Evolutionary conservation across 495 filamentous ascomycete genomes (phyloP), one percentile per base, ranked within the genome.

Genomic region (Geoglossum glabrum): DNA sequence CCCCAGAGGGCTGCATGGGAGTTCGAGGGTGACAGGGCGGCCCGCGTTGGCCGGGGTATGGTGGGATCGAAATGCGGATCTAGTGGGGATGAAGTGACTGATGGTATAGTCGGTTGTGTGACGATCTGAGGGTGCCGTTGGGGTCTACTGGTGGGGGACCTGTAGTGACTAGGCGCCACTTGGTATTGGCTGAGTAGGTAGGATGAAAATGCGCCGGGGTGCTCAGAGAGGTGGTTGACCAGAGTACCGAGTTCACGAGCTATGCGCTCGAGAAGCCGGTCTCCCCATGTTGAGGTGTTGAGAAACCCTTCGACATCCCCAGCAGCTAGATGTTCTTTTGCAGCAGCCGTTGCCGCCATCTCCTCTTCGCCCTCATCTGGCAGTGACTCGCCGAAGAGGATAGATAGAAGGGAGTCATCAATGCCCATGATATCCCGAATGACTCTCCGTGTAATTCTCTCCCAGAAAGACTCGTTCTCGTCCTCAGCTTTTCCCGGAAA

Each of bases 381-480:
- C 30, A 97, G 70, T 11, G 78, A 73, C 69, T 95, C 92, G 1
- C 92, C 92, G 59, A 96, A 87, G 5, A 97, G 79, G 26, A 95
- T 79, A 1, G 83, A 84, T 6, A 97, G 78, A 31, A 90, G 70
- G 36, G 77, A 75, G 59, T 95, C 88, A 61, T 97, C 89, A 55
- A 97, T 87, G 2, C 93, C 89, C 65, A 98, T 83, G 45, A 98
- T 69, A 66, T 95, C 89, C 25, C 79, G 78, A 50, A 98, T 89
- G 19, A 96, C 83, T 63, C 83, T 83, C 54, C 86, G 79, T 3
- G 90, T 94, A 47, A 96, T 79, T 3, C 82, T 77, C 56, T 79
- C 79, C 87, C 85, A 90, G 58, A 93, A 76, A 0, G 83, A 80
- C 61, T 87, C 83, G 28, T 56, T 64, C 31, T 66, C 67, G 28